Conservation (phyloP, 768 basidiomycete genomes). For the Lactifluus subvellereus region DNA sequence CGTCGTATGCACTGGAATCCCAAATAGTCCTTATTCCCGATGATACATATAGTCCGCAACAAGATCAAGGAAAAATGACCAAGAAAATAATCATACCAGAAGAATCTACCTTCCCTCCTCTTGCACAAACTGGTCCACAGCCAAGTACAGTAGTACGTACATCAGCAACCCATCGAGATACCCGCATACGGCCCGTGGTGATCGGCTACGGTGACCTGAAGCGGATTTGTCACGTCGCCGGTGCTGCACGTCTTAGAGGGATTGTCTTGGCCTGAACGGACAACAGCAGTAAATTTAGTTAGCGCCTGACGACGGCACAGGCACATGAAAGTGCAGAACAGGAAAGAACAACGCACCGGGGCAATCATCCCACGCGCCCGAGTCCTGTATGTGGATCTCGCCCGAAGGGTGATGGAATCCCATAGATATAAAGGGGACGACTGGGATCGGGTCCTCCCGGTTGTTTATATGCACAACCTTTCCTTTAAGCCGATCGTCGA, state of each 20-base stretch:
- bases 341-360: slow-evolving; percentile 34
- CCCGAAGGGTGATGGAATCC: slow-evolving; percentile 43
- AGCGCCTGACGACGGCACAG: background rate
- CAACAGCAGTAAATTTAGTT: background rate
- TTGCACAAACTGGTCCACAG: background rate
- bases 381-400: slow-evolving; percentile 38
- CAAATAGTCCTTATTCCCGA: no score
- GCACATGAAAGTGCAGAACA: background rate
- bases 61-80: no score
- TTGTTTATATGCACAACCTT: slow-evolving; percentile 12
- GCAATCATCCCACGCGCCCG: slow-evolving; percentile 48
- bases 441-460: slow-evolving; percentile 35
- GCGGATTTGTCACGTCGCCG: slow-evolving; percentile 50
- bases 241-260: slow-evolving; percentile 42
- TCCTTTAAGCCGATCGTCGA: background rate
- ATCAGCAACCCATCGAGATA: slow-evolving; percentile 23
- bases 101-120: no score
- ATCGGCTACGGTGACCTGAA: slow-evolving; percentile 32
- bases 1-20: no score
- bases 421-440: slow-evolving; percentile 33
- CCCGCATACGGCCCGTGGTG: slow-evolving; percentile 23
- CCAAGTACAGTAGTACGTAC: background rate
- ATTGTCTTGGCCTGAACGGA: slow-evolving; percentile 52
- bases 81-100: no score
- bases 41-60: no score